Base-by-base conservation (phyloP, 2,329 filamentous ascomycete species). In the Fusarium anguioides region DNA sequence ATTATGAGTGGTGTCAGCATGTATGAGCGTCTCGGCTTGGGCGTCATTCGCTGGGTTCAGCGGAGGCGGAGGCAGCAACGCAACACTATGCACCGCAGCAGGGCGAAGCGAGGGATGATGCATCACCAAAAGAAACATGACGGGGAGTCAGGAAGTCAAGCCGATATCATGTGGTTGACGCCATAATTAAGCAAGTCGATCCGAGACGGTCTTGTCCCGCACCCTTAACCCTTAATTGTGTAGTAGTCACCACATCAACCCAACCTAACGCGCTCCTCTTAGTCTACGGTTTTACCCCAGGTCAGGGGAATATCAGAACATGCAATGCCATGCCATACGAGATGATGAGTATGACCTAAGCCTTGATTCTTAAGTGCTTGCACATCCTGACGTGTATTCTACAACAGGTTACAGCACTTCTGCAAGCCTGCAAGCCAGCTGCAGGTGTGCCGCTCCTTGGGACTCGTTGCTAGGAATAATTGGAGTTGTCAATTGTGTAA, bases 361-460 rank as follows among this genome's bases (percentile, higher is more conserved):
- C 57, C 44, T 55, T 42, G 41, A 40, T 59, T 27, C 57, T 71
- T 61, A 59, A 71, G 68, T 71, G 70, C 60, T 67, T 72, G 70
- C 68, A 64, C 70, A 68, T 57, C 40, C 51, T 56, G 56, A 69
- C 62, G 50, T 45, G 29, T 45, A 59, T 66, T 64, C 49, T 52
- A 40, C 46, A 54, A 36, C 26, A 62, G 37, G 64, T 66, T 55
- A 56, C 56, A 64, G 56, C 57, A 60, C 59, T 36, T 56, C 60
- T 71, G 60, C 70, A 66, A 58, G 65, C 31, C 57, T 64, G 56
- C 67, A 58, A 63, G 68, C 31, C 49, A 39, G 41, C 67, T 66
- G 66, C 60, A 69, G 24, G 44, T 37, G 21, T 64, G 55, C 68
- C 24, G 59, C 49, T 54, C 24, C 36, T 46, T 61, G 48, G 57